Evolutionary conservation across 75 land plant species (phyloP).

Genomic region (Selaginella moellendorffii): DNA sequence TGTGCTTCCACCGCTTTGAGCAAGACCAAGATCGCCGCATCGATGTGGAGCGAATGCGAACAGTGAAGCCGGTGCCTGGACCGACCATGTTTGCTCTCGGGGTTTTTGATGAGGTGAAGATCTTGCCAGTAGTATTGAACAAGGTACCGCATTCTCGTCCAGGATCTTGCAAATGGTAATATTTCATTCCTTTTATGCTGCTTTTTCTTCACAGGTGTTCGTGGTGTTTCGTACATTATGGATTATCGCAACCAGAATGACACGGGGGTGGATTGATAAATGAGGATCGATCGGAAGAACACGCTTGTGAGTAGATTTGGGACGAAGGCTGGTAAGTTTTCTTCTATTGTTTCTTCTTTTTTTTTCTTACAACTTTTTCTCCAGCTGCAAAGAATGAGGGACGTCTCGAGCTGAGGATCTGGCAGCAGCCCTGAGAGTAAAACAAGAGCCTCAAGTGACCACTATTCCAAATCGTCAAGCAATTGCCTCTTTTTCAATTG

Average conservation of each 20-base stretch:
- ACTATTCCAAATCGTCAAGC: neutral
- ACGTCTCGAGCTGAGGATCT: conserved; percentile 21
- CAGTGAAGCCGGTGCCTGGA: conserved; percentile 51
- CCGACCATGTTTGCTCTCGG: conserved; percentile 62
- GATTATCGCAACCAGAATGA: conserved; percentile 16
- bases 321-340: conserved; percentile 30
- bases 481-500: neutral
- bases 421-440: conserved; percentile 30
- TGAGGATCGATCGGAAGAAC: conserved; percentile 16
- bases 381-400: conserved; percentile 13
- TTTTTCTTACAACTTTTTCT: conserved; percentile 5
- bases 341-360: neutral
- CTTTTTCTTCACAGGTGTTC: conserved; percentile 30
- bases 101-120: conserved; percentile 67
- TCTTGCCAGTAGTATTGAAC: conserved; percentile 57
- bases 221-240: conserved; percentile 12
- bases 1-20: conserved; percentile 17
- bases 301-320: conserved; percentile 45
- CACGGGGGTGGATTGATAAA: conserved; percentile 20
- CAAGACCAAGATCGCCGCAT: conserved; percentile 41
- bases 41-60: conserved; percentile 34
- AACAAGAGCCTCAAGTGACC: neutral
- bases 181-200: too few relatives aligned
- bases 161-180: too few relatives aligned
- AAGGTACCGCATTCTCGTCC: too few relatives aligned